phyloP scores from a whole-genome alignment of 345 rosid genomes.

The Nephelium lappaceum region DNA sequence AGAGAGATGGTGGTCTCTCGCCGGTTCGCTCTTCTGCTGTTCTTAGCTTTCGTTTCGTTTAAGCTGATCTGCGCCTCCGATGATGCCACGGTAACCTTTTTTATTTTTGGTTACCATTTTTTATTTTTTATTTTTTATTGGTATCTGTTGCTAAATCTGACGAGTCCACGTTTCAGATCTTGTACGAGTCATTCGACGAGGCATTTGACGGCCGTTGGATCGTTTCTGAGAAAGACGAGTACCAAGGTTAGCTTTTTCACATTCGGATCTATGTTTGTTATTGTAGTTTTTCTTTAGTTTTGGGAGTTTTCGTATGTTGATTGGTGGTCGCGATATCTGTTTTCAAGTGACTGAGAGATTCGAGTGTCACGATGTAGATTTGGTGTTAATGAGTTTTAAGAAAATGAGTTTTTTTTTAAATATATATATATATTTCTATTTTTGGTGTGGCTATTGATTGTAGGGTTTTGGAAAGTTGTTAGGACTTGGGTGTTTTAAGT shows the following conservation, averaged over 20 bases:
- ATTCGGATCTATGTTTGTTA: not conserved
- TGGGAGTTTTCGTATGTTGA: not conserved
- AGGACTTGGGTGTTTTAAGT: not conserved
- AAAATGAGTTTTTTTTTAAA: not conserved
- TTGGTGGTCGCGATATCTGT: not conserved
- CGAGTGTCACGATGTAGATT: not conserved
- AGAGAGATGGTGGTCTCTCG: conserved; percentile 44
- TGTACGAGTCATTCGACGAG: conserved; percentile 75
- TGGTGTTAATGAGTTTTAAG: not conserved
- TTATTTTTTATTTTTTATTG: not conserved
- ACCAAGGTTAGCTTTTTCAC: conserved; percentile 45
- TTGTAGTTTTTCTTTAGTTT: too few species aligned
- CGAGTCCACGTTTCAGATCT: conserved; percentile 42
- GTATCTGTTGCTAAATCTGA: not conserved
- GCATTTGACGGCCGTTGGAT: conserved; percentile 78
- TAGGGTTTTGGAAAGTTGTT: not conserved
- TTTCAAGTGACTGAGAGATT: not conserved
- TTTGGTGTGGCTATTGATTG: not conserved
- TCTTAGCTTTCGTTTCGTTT: conserved; percentile 50
- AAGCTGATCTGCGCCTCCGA: conserved; percentile 56
- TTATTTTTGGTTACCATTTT: not conserved
- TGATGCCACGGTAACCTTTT: conserved; percentile 48
- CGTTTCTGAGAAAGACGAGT: conserved; percentile 66
- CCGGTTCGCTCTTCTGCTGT: conserved; percentile 43
- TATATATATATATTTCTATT: too few species aligned